Percentiles rank a stretch among this genome's conserved stretches.
These are phyloP conservation scores for Paecilomyces sp. DNA, from an alignment of 2,329 filamentous ascomycete genomes.

Conservation along the genomic window DNA sequence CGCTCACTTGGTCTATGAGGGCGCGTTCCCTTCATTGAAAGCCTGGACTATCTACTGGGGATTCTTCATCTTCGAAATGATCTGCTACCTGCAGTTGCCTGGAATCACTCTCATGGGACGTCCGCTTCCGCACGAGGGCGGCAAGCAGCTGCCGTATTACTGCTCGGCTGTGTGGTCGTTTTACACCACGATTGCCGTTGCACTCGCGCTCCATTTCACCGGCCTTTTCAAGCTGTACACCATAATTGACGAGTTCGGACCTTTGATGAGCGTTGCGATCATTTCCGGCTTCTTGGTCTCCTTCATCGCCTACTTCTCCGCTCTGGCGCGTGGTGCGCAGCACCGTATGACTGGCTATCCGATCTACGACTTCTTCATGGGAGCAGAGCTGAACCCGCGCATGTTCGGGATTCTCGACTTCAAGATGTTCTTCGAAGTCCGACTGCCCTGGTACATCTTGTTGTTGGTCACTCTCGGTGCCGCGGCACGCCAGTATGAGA, in stretches of 20 bases:
- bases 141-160: slow-evolving; percentile 86
- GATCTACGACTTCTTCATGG: slow-evolving; percentile 88
- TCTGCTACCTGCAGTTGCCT: slow-evolving; percentile 77
- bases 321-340: slow-evolving; percentile 68
- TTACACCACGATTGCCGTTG: slow-evolving; percentile 73
- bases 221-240: slow-evolving; percentile 85
- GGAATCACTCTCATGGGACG: slow-evolving; percentile 86
- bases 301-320: slow-evolving; percentile 79
- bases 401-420: slow-evolving; percentile 81
- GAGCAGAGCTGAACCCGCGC: slow-evolving; percentile 76
- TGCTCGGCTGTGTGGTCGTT: slow-evolving; percentile 85
- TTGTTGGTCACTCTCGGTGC: slow-evolving; percentile 70
- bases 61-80: slow-evolving; percentile 78
- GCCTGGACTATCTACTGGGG: slow-evolving; percentile 94
- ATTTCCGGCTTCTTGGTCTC: slow-evolving; percentile 79
- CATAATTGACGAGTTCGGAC: slow-evolving; percentile 90
- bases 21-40: slow-evolving; percentile 72
- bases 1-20: slow-evolving; percentile 65
- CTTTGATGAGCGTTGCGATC: slow-evolving; percentile 88
- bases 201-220: slow-evolving; percentile 67
- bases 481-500: slow-evolving; percentile 74
- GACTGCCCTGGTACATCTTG: slow-evolving; percentile 86
- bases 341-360: slow-evolving; percentile 85
- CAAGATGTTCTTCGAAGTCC: slow-evolving; percentile 95
- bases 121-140: slow-evolving; percentile 71